Base-by-base conservation (phyloP, 2,329 filamentous ascomycete genomes). In the Canariomyces notabilis region DNA sequence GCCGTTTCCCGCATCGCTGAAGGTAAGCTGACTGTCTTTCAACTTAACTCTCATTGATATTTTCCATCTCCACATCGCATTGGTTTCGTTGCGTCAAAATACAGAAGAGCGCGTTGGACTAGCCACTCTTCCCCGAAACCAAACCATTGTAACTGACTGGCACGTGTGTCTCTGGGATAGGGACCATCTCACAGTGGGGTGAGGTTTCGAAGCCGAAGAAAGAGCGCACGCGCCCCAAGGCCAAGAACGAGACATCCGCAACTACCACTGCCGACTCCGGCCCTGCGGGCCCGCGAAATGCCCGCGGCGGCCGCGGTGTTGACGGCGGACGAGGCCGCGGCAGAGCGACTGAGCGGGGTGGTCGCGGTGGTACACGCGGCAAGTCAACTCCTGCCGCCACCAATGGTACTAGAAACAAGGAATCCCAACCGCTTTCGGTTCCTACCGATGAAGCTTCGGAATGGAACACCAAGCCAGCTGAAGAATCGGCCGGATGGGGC, bases 171-270 rank as follows among this genome's bases (percentile, higher is more conserved):
- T 46, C 34, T 37, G 34, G 39, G 49, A 22, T 61, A 89, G 87
- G 87, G 61, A 79, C 80, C 56, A 84, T 90, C 61, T 83, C 87
- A 55, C 86, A 89, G 72, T 93, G 89, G 80, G 83, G 83, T 59
- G 86, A 91, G 66, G 87, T 93, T 57, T 85, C 84, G 57, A 87
- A 87, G 75, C 78, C 80, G 61, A 85, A 85, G 73, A 90, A 89
- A 74, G 80, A 85, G 59, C 74, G 79, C 56, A 71, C 82, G 59
- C 82, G 83, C 67, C 76, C 83, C 57, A 91, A 90, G 77, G 73
- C 75, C 52, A 85, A 86, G 67, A 80, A 87, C 44, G 67, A 76
- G 46, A 58, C 69, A 44, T 64, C 75, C 49, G 67, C 74, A 53
- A 68, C 74, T 49, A 70, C 77, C 48, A 67, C 76, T 50, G 74